A percentile compares a stretch with the other conserved stretches of the same genome.
These are phyloP conservation scores for Daldinia eschscholtzii DNA, from an alignment of 2,329 filamentous ascomycete species.

Conservation along the genomic window DNA sequence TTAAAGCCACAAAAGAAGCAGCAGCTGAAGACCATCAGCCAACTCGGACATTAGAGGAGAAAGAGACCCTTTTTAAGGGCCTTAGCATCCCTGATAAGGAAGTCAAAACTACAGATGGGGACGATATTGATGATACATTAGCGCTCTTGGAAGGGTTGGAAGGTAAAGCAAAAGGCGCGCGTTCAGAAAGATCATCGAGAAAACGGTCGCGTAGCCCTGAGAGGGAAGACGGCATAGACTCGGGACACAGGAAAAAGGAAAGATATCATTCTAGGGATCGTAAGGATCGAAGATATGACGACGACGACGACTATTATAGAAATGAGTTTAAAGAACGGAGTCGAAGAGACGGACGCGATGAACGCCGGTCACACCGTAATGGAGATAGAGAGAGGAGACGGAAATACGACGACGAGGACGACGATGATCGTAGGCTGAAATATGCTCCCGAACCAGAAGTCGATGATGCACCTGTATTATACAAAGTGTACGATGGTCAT, in stretches of 20 bases:
- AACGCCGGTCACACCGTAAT: slow-evolving; percentile 70
- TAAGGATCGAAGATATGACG: slow-evolving; percentile 52
- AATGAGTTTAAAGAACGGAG: slow-evolving; percentile 59
- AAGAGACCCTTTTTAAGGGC: slow-evolving; percentile 90
- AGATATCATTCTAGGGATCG: slow-evolving; percentile 51
- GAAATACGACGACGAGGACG: slow-evolving; percentile 58
- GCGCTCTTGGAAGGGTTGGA: slow-evolving; percentile 90
- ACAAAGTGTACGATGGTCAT: slow-evolving; percentile 90
- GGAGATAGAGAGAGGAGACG: slow-evolving; percentile 57
- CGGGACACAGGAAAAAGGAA: slow-evolving; percentile 54
- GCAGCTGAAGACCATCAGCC: slow-evolving; percentile 55
- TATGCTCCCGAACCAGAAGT: slow-evolving; percentile 78
- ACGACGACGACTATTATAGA: slow-evolving; percentile 53
- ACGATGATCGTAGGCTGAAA: slow-evolving; percentile 71
- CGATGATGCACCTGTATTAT: slow-evolving; percentile 83
- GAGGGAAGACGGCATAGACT: slow-evolving; percentile 57
- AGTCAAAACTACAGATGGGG: slow-evolving; percentile 58
- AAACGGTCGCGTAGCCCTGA: slow-evolving; percentile 72
- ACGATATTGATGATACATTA: slow-evolving; percentile 91
- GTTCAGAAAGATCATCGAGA: slow-evolving; percentile 59
- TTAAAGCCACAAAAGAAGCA: slow-evolving; percentile 70
- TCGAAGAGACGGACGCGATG: slow-evolving; percentile 62
- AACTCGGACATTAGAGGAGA: slow-evolving; percentile 71
- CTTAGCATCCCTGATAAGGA: slow-evolving; percentile 87
- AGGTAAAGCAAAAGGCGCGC: slow-evolving; percentile 65